Evolutionary conservation across 1,139 yeast genomes (phyloP).

Genomic region (Magnusiomyces tetraspermus): DNA sequence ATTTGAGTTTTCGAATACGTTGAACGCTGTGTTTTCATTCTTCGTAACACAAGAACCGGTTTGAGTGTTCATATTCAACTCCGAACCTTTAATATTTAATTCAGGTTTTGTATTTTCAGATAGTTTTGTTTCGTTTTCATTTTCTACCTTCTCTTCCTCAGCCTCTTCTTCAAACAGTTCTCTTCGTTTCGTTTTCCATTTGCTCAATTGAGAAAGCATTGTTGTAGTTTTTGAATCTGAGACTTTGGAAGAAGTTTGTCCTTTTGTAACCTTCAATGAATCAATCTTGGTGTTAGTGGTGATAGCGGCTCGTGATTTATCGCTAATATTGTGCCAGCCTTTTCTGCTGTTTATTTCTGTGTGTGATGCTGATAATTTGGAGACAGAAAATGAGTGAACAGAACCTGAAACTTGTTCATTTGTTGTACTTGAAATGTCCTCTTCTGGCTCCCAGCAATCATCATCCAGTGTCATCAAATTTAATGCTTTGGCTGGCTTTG

Average conservation of each 20-base stretch:
- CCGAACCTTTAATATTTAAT: background rate
- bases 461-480: background rate
- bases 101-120: background rate
- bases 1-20: background rate
- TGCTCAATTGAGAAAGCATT: constrained; percentile 3
- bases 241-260: background rate
- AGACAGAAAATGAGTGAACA: background rate
- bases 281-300: background rate
- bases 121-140: background rate
- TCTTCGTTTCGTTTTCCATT: constrained; percentile 5
- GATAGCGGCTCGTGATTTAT: background rate
- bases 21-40: too few relatives aligned
- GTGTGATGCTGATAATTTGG: background rate
- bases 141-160: background rate
- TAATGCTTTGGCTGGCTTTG: background rate
- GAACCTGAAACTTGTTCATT: too few relatives aligned
- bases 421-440: background rate
- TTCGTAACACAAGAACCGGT: background rate
- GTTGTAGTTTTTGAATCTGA: background rate
- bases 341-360: background rate
- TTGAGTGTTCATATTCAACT: background rate
- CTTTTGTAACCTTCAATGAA: background rate
- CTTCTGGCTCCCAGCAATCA: background rate
- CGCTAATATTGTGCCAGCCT: background rate
- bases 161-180: constrained; percentile 4